A percentile compares a stretch with the other conserved stretches of the same genome.
These are phyloP conservation scores for Anthracocystis panici-leucophaei DNA, from an alignment of 1,284 basidiomycete species.

Conservation along the genomic window DNA sequence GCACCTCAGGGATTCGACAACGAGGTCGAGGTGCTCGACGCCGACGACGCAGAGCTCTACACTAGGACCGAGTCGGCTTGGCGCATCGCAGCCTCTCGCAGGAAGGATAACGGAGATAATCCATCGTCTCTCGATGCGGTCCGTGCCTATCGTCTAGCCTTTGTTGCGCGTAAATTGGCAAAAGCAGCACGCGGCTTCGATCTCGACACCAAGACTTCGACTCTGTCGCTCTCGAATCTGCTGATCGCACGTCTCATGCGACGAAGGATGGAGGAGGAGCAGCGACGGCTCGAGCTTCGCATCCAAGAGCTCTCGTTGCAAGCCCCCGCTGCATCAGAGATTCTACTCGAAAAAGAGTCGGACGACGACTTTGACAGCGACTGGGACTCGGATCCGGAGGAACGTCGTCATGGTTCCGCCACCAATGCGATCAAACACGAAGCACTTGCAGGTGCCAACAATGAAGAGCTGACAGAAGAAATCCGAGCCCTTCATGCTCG, in stretches of 20 bases:
- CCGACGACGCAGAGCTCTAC: conserved; percentile 49
- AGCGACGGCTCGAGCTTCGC: conserved; percentile 54
- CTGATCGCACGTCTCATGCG: conserved; percentile 78
- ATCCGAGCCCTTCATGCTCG: conserved; percentile 75
- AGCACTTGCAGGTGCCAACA: not conserved
- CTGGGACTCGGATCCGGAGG: conserved; percentile 21
- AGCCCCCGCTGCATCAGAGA: conserved; percentile 1
- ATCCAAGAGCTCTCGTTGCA: conserved; percentile 73
- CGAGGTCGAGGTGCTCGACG: conserved; percentile 65
- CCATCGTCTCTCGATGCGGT: conserved; percentile 71
- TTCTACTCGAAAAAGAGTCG: conserved; percentile 27
- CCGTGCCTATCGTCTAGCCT: conserved; percentile 77
- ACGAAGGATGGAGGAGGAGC: conserved; percentile 78
- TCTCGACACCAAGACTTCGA: conserved; percentile 71
- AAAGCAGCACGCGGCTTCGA: conserved; percentile 81
- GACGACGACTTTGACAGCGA: conserved; percentile 47
- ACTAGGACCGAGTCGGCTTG: conserved; percentile 65
- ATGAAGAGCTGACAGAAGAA: conserved; percentile 32
- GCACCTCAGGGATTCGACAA: conserved; percentile 66
- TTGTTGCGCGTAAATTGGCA: conserved; percentile 79
- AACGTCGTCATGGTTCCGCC: not conserved
- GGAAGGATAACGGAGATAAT: conserved; percentile 78
- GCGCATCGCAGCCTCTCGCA: conserved; percentile 76
- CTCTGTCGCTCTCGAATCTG: conserved; percentile 74
- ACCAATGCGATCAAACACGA: not conserved